A percentile compares a stretch with the other conserved stretches of the same genome.
Evolutionary conservation across 164 flowering plant species (phyloP).

Genomic region (Stephania yunnanensis): DNA sequence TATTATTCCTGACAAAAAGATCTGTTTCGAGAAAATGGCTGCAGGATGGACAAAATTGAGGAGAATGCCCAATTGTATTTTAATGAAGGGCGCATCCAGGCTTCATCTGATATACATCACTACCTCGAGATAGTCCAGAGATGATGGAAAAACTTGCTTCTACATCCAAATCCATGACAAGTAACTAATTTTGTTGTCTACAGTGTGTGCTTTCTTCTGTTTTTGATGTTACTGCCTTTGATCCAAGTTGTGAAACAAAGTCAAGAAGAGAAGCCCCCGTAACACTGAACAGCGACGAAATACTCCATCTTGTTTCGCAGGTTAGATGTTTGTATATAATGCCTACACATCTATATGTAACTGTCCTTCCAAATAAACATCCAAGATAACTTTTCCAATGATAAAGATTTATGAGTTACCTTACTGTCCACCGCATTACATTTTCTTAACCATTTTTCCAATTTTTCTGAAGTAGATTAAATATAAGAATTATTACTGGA

Average conservation of each 20-base stretch:
- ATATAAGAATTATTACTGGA: background rate
- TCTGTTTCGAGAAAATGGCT: constrained; percentile 14
- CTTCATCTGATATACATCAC: constrained; percentile 38
- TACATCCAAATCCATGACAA: background rate
- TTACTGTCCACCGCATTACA: background rate
- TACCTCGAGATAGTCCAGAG: constrained; percentile 10
- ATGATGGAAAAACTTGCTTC: background rate
- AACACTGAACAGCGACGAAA: background rate
- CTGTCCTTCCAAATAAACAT: background rate
- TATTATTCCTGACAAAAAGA: background rate
- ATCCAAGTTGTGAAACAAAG: constrained; percentile 6
- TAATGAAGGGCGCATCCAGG: constrained; percentile 53
- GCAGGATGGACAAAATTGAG: constrained; percentile 82
- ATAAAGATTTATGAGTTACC: background rate
- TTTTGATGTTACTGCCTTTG: background rate
- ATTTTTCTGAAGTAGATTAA: background rate
- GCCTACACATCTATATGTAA: background rate
- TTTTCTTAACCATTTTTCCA: background rate
- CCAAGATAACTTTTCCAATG: background rate
- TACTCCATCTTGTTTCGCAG: background rate
- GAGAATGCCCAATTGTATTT: constrained; percentile 84
- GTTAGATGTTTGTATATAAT: background rate
- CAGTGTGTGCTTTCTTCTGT: background rate
- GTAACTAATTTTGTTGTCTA: background rate
- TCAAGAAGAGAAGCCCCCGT: background rate